phyloP scores from a whole-genome alignment of 2,329 filamentous ascomycete genomes.

The Golovinomyces cichoracearum region DNA sequence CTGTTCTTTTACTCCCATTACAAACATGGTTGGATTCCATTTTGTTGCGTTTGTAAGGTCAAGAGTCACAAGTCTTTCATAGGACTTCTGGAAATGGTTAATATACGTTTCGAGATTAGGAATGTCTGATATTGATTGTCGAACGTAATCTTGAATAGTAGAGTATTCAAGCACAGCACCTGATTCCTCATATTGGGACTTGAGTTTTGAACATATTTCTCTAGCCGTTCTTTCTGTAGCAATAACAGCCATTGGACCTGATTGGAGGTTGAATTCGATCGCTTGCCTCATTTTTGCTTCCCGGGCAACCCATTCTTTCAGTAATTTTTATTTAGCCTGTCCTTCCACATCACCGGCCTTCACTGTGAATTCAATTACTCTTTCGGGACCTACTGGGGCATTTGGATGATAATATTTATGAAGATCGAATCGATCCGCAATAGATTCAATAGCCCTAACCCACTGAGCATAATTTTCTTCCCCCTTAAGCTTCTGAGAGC shows the following conservation, averaged over 20 bases:
- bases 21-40: not conserved
- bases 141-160: not conserved
- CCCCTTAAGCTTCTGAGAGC: not conserved
- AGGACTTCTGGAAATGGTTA: not conserved
- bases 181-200: not conserved
- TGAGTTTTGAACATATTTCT: not conserved
- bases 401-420: slow-evolving; percentile 1
- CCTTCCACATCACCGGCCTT: not conserved
- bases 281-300: slow-evolving; percentile 1
- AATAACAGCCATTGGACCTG: not conserved
- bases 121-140: not conserved
- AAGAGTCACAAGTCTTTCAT: not conserved
- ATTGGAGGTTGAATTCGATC: not conserved
- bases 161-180: not conserved
- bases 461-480: slow-evolving; percentile 1
- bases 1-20: not conserved
- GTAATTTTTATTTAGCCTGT: not conserved
- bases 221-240: not conserved
- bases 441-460: not conserved
- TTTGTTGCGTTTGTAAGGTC: not conserved
- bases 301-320: not conserved
- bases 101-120: not conserved
- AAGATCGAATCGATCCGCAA: not conserved
- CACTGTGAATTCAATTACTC: not conserved
- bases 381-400: not conserved